phyloP scores from a whole-genome alignment of 805 yeast genomes.

The Grigorovia yakushimaensis region DNA sequence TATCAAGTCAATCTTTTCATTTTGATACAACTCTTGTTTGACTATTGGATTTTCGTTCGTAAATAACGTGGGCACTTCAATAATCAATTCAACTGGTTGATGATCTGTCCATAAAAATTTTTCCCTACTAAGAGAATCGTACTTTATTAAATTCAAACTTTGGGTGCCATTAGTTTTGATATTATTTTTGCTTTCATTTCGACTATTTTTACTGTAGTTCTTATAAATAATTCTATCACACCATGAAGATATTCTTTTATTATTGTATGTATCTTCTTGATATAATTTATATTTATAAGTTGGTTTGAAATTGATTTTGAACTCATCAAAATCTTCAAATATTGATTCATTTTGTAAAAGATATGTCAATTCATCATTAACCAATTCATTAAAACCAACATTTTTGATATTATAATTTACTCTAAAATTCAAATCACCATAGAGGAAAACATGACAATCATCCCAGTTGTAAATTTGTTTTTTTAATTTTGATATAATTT shows the following conservation, averaged over 20 bases:
- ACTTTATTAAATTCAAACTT: conserved; percentile 28
- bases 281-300: conserved; percentile 61
- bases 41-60: conserved; percentile 1
- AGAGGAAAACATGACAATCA: conserved; percentile 40
- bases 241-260: conserved; percentile 73
- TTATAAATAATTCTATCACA: conserved; percentile 74
- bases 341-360: conserved; percentile 27
- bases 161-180: conserved; percentile 20
- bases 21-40: neutral
- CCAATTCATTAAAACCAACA: conserved; percentile 8
- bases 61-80: conserved; percentile 16
- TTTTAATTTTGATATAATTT: neutral
- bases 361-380: conserved; percentile 4
- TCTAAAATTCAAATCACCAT: conserved; percentile 86
- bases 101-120: conserved; percentile 61
- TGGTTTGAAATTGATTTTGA: conserved; percentile 58
- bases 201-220: conserved; percentile 8
- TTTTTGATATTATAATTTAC: conserved; percentile 22
- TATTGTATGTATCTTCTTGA: conserved; percentile 38
- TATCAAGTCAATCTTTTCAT: conserved; percentile 9
- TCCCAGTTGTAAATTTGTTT: conserved; percentile 4
- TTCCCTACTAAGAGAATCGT: conserved; percentile 35
- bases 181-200: too few relatives aligned
- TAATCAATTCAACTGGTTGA: conserved; percentile 55
- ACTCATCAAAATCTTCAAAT: conserved; percentile 58